Conservation (phyloP, 1,284 basidiomycete genomes). For the Leccinum huronense region DNA sequence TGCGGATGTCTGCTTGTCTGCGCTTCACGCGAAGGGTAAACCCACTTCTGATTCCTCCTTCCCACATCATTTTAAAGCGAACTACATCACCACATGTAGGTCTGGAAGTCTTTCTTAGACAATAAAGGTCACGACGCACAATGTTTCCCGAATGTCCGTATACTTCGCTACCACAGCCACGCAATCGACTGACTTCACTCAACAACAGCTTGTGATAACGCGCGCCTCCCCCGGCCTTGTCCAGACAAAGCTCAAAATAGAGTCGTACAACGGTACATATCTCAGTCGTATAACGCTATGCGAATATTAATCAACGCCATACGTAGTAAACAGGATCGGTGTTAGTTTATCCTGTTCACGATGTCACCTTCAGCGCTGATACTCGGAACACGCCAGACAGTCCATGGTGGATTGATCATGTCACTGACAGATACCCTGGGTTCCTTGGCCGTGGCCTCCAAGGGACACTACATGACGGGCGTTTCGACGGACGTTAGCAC, state of each 20-base stretch:
- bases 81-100: conserved; percentile 42
- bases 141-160: conserved; percentile 72
- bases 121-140: conserved; percentile 75
- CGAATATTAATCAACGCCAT: conserved; percentile 1
- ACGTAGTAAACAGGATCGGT: conserved; percentile 68
- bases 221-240: conserved; percentile 64
- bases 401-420: conserved; percentile 83
- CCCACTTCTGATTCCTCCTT: neutral
- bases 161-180: neutral
- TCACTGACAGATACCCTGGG: conserved; percentile 86
- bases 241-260: conserved; percentile 66
- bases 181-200: neutral
- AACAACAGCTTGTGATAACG: conserved; percentile 57
- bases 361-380: conserved; percentile 5
- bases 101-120: conserved; percentile 77
- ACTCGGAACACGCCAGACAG: conserved; percentile 35
- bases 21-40: conserved; percentile 62
- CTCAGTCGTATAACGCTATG: neutral
- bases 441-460: conserved; percentile 77
- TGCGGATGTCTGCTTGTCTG: conserved; percentile 58
- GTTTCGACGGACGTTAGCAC: conserved; percentile 87
- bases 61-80: conserved; percentile 2
- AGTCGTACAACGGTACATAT: conserved; percentile 65
- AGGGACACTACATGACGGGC: conserved; percentile 83
- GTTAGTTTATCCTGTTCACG: conserved; percentile 40